Base-by-base conservation (phyloP, 305 asterid genomes). In the Fraxinus albicans region DNA sequence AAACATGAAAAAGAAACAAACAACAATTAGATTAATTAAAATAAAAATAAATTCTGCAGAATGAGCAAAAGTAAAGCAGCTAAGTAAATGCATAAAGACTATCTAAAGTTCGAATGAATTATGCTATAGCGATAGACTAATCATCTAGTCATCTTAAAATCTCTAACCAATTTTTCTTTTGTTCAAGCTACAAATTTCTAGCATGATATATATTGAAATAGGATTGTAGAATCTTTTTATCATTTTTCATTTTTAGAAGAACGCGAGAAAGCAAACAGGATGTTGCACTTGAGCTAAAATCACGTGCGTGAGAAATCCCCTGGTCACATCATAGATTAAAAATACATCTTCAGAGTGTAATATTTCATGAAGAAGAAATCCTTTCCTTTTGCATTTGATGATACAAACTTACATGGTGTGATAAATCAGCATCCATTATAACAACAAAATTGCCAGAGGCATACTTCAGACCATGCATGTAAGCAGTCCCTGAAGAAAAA, bases 341-440 rank as follows among this genome's bases (percentile, higher is more conserved):
- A 1, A 77, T 35, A 40, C 42, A 35, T 53, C 23, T 82, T 73
- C 83, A 80, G 23, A 27, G 6, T 13, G 58, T 47, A 3, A 13
- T 12, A 47, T 47, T 12, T 13, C 58, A 12, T 47, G 19, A 23
- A 27, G 73, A 38, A 34, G 76, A 38, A 67, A 23, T 69, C 38
- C 47, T 27, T 83, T 35, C 31, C 9, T 29, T 6, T 55, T 81
- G 83, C 69, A 83, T 78, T 79, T 74, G 79, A 74, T 53, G 70
- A 58, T 1, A 69, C 25, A 76, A 77, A 90, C 99, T 89, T 89
- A 94, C 99, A 90, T 95, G 98, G 89, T 96, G 99, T 4, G 99
- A 96, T 69, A 96, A 90, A 87, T 96, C 99, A 29, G 99, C 99
- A 88, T 96, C 99, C 99, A 96, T 96, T 81, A 96, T 96, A 75